Evolutionary conservation across 257 asterid genomes (phyloP), one percentile per base, ranked within the genome.

Genomic region (Anisodus acutangulus): DNA sequence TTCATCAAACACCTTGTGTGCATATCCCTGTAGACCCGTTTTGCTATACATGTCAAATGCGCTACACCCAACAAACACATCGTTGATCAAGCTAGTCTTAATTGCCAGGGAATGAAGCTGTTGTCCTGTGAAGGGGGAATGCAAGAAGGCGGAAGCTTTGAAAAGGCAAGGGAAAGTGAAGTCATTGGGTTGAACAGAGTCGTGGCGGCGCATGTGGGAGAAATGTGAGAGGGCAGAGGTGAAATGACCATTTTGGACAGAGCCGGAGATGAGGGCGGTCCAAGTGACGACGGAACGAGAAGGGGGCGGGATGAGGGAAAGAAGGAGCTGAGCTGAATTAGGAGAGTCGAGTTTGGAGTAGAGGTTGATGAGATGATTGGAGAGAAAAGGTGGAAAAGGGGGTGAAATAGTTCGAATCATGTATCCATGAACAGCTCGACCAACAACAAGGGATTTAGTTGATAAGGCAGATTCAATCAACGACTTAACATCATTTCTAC

Each of bases 261-360:
- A 54, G 84, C 98, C 99, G 83, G 98, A 87, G 85, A 95, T 93
- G 55, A 95, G 83, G 69, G 98, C 81, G 4, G 99, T 95, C 98
- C 98, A 94, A 12, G 98, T 91, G 82, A 95, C 99, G 87, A 95
- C 97, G 85, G 98, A 94, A 85, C 98, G 98, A 86, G 83, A 85
- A 51, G 83, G 76, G 26, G 86, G 9, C 13, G 94, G 94, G 62
- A 92, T 88, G 81, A 89, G 91, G 35, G 83, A 86, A 85, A 93
- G 94, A 87, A 94, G 81, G 82, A 83, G 74, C 15, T 86, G 86
- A 84, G 98, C 98, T 22, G 94, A 69, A 85, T 81, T 53, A 83
- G 90, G 86, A 0, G 86, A 86, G 88, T 92, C 96, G 88, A 95
- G 95, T 89, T 95, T 95, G 55, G 99, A 91, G 90, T 95, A 95